Conservation (phyloP, 441 rosid genomes). For the Adansonia gregorii region DNA sequence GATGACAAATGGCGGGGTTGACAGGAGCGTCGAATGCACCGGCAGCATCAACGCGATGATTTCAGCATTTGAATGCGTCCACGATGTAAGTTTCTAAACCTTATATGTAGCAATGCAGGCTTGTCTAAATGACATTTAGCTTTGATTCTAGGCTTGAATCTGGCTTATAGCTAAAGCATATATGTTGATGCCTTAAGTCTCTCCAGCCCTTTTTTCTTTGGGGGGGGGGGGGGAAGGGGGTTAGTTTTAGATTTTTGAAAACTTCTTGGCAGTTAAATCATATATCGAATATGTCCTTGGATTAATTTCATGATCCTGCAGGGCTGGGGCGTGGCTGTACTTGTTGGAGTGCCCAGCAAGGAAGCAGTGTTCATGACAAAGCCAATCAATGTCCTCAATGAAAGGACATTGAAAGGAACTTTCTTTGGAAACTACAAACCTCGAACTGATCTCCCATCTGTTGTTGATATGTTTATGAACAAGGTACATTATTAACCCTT, state of each 20-base stretch:
- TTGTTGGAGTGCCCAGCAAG: constrained; percentile 48
- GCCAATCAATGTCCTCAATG: constrained; percentile 44
- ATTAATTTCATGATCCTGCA: constrained; percentile 5
- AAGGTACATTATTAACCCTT: constrained; percentile 25
- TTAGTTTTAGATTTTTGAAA: no score
- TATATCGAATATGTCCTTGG: no score
- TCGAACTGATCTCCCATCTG: constrained; percentile 40
- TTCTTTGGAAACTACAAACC: constrained; percentile 58
- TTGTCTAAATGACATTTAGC: not conserved
- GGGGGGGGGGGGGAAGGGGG: no score
- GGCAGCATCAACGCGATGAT: constrained; percentile 41
- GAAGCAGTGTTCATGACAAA: constrained; percentile 48
- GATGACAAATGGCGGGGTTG: constrained; percentile 50
- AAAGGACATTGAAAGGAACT: constrained; percentile 49
- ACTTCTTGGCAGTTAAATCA: no score
- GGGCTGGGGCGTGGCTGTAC: constrained; percentile 57
- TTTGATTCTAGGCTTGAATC: not conserved
- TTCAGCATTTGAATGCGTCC: constrained; percentile 45
- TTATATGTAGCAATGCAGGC: not conserved
- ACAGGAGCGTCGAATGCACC: constrained; percentile 43
- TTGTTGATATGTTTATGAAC: constrained; percentile 51
- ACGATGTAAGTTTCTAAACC: constrained; percentile 27
- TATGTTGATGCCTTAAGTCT: not conserved
- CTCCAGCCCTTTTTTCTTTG: not conserved
- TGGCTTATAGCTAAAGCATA: not conserved